Base-by-base conservation (phyloP, 768 basidiomycete genomes). In the Ramaria sp. region DNA sequence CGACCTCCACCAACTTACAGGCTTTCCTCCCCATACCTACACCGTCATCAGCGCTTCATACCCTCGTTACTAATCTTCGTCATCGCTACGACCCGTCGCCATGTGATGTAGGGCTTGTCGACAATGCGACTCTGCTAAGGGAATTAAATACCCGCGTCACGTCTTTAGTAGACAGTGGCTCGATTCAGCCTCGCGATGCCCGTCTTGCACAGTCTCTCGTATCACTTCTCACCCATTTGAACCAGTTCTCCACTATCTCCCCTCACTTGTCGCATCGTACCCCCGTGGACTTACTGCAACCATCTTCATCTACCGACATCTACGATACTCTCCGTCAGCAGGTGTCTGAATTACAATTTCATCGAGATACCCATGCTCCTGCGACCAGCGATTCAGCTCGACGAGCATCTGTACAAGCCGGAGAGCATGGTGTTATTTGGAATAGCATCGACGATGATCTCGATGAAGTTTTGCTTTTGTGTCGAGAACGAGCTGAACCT, bases 391-490 rank as follows among this genome's bases (percentile, higher is more conserved):
- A 22, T 10, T 10, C 8, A 32, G n/a, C 16, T 70, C 66, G 28
- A 63, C 70, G 22, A 70, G 58, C 76, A 20, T 79, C 80, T 3
- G 70, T 71, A 12, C 69, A 74, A 34, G 72, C 64, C 9, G 78
- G 85, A 1, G 81, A 85, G 62, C 68, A 74, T 1, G 75, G 83
- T 0, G 70, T 89, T 12, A 69, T 93, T 0, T 93, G 89, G 88
- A 70, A 78, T 2, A 73, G 76, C 32, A 81, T 92, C 28, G 87
- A 89, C 59, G 73, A 79, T 49, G 78, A 89, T 48, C 74, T 91
- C 2, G 89, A 89, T 59, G 70, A 68, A 15, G 78, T 92, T 15
- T 72, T 82, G 0, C 66, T 75, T 2, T 72, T 90, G 63, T 88
- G 85, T 64, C 79, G 74, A 58, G 77, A 79, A 55, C 80, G 81